Percentiles rank a stretch among this genome's conserved stretches.
Conservation (phyloP, 176 grass and related monocot genomes). For the Carex kokanica region DNA sequence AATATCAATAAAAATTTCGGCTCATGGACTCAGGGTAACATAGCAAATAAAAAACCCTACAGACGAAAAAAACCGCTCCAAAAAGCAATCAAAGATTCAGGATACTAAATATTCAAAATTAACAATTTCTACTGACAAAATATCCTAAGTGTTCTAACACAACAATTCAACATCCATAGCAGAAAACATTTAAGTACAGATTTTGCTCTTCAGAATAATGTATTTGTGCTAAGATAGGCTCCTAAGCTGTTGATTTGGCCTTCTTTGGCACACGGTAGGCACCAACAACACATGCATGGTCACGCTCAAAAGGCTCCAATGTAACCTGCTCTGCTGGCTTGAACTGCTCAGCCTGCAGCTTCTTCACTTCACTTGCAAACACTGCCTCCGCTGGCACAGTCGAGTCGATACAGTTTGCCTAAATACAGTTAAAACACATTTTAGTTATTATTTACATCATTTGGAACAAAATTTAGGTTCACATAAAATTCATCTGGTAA, state of each 20-base stretch:
- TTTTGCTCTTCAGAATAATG: neutral
- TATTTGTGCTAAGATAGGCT: neutral
- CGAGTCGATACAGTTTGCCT: conserved; percentile 88
- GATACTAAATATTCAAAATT: neutral
- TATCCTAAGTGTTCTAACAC: conserved; percentile 7
- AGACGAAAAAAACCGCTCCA: neutral
- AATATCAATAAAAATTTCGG: no score
- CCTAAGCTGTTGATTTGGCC: conserved; percentile 36
- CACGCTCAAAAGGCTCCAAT: conserved; percentile 68
- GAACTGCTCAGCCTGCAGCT: conserved; percentile 84
- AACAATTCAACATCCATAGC: neutral
- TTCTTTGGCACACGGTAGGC: conserved; percentile 83
- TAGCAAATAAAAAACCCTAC: neutral
- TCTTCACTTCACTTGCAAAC: conserved; percentile 75
- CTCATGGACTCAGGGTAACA: no score
- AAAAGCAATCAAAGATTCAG: neutral
- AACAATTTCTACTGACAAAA: neutral
- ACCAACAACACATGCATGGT: conserved; percentile 73
- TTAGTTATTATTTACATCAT: neutral
- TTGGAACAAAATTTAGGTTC: neutral
- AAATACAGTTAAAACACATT: neutral
- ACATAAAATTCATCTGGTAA: neutral
- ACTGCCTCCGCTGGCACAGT: conserved; percentile 66
- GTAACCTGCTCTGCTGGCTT: conserved; percentile 81
- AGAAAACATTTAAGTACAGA: neutral